A percentile compares a stretch with the other conserved stretches of the same genome.
phyloP scores from a whole-genome alignment of 2,329 filamentous ascomycete species.

The Penicillium sumatraense region DNA sequence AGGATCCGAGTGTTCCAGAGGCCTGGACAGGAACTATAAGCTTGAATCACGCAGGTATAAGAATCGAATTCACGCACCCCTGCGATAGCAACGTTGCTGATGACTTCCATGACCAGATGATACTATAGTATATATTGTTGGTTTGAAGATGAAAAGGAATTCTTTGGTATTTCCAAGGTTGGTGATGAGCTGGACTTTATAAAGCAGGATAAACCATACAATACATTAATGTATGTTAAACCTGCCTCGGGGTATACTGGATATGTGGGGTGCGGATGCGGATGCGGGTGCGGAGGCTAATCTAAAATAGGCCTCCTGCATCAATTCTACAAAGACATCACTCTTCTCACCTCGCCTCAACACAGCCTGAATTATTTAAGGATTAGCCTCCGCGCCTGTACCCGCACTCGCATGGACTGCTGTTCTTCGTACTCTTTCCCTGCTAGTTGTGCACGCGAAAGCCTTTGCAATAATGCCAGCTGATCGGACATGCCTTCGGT shows the following conservation, averaged over 20 bases:
- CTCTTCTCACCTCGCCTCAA: not conserved
- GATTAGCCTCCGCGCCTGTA: not conserved
- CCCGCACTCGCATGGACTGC: not conserved
- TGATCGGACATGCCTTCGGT: not conserved
- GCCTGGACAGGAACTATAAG: not conserved
- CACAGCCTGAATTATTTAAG: not conserved
- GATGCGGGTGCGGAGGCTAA: not conserved
- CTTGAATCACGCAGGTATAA: too few relatives aligned
- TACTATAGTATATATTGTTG: too few relatives aligned
- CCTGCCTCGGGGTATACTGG: too few relatives aligned
- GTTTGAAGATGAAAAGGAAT: too few relatives aligned
- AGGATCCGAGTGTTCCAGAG: not conserved
- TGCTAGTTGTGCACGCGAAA: too few relatives aligned
- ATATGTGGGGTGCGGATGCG: too few relatives aligned
- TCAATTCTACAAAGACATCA: not conserved
- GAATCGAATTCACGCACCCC: not conserved
- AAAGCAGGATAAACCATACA: too few relatives aligned
- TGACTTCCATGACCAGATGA: not conserved
- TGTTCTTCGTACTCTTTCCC: not conserved
- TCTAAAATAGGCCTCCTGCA: not conserved
- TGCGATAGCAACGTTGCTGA: not conserved
- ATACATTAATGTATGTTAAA: too few relatives aligned
- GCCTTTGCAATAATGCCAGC: not conserved
- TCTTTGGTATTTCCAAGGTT: too few relatives aligned
- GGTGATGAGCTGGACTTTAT: too few relatives aligned